These are phyloP conservation scores for Penicillium egyptiacum DNA, from an alignment of 495 filamentous ascomycete genomes.

Conservation along the genomic window DNA sequence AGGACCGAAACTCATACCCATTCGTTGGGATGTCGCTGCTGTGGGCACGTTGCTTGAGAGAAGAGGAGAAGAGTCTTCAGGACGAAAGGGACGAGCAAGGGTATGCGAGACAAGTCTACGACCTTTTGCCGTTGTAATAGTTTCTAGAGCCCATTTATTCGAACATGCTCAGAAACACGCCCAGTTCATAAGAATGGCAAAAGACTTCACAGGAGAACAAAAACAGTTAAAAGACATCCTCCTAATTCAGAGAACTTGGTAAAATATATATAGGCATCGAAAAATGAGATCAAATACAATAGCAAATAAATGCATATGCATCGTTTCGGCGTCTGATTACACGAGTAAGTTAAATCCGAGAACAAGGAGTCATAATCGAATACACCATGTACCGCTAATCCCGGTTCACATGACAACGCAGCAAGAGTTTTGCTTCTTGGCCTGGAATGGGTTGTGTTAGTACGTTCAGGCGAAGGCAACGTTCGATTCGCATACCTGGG, in stretches of 20 bases:
- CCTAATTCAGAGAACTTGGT: conserved; percentile 4
- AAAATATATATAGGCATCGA: conserved; percentile 35
- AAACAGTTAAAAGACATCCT: conserved; percentile 6
- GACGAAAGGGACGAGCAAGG: too few species aligned
- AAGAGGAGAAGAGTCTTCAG: too few species aligned
- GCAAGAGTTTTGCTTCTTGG: conserved; percentile 97
- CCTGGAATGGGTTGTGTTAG: conserved; percentile 44
- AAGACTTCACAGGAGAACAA: neutral
- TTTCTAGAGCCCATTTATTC: neutral
- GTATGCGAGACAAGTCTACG: too few species aligned
- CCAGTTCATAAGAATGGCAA: neutral
- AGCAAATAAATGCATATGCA: conserved; percentile 11
- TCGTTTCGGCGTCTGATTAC: conserved; percentile 17
- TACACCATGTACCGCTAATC: neutral
- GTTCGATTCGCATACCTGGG: conserved; percentile 49
- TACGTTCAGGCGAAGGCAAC: too few species aligned
- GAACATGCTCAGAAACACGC: neutral
- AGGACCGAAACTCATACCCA: too few species aligned
- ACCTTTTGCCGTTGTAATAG: too few species aligned
- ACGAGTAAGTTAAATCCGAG: conserved; percentile 16
- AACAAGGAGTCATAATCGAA: neutral
- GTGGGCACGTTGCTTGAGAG: too few species aligned
- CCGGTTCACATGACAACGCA: conserved; percentile 69
- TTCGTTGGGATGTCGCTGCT: too few species aligned
- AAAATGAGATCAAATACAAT: conserved; percentile 28